These are phyloP conservation scores for Striga hermonthica DNA, from an alignment of 305 asterid genomes.

Conservation along the genomic window DNA sequence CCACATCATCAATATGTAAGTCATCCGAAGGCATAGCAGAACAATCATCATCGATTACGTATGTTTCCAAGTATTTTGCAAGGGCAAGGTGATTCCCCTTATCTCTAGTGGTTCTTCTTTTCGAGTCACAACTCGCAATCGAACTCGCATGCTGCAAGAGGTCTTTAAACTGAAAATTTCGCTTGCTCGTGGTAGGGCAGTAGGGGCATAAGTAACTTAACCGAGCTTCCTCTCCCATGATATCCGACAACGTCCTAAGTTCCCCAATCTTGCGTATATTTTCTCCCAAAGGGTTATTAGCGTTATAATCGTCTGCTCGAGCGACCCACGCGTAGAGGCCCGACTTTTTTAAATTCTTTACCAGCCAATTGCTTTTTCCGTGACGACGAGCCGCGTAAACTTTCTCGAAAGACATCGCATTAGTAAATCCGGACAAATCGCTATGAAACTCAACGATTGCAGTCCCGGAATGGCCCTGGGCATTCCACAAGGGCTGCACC, in stretches of 20 bases:
- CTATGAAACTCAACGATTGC: background rate
- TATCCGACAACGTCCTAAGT: constrained; percentile 1
- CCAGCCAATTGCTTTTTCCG: constrained; percentile 4
- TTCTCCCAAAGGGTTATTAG: background rate
- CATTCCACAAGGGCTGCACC: constrained; percentile 9
- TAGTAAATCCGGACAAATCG: constrained; percentile 6
- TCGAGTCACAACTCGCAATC: constrained; percentile 6
- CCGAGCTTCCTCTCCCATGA: constrained; percentile 14
- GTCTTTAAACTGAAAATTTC: background rate
- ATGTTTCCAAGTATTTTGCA: background rate
- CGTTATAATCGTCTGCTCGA: constrained; percentile 5
- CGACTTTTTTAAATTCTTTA: background rate
- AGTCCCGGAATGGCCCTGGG: constrained; percentile 2
- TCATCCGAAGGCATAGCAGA: background rate
- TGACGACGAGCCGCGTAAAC: background rate
- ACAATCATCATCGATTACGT: background rate
- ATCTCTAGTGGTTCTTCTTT: constrained; percentile 9
- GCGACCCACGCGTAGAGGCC: constrained; percentile 12
- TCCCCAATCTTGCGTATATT: constrained; percentile 7
- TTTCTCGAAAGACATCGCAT: constrained; percentile 5
- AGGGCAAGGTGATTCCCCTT: constrained; percentile 15
- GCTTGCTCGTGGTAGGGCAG: constrained; percentile 9
- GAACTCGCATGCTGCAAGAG: constrained; percentile 6
- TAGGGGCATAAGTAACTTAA: constrained; percentile 7
- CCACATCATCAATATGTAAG: background rate